Base-by-base conservation (phyloP, 2,329 filamentous ascomycete genomes). In the Pseudogymnoascus sp. region DNA sequence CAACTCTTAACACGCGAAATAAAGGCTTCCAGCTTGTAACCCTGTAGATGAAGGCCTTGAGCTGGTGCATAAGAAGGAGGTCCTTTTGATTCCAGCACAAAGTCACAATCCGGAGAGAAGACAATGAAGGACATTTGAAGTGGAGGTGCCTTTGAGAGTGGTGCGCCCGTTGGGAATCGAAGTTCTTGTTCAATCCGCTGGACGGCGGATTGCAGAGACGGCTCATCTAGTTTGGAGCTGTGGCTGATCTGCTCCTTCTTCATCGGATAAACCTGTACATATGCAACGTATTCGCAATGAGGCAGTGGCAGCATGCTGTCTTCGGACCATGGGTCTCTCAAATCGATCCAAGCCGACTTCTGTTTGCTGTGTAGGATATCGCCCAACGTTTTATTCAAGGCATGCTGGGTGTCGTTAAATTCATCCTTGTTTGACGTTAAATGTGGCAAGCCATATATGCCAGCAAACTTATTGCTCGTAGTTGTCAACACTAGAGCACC, bases 401-500 rank as follows among this genome's bases (percentile, higher is more conserved):
- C 77, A 60, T 78, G 78, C 70, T 88, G 74, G 65, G 83, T 80
- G 70, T 77, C 73, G 72, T 85, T 85, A 70, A 82, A 86, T 59
- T 83, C 78, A 3, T 77, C 76, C 21, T 77, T 71, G 5, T 81
- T 83, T 14, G 90, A 82, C 0, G 89, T 81, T 60, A 99, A 82
- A 74, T 97, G 92, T 25, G 95, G 93, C 55, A 97, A 78, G 2
- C 88, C 89, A 73, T 96, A 96, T 62, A 97, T 88, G 45, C 95
- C 93, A n/a, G 88, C 86, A 71, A 95, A 95, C 78, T 96, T 97
- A 71, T 96, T 90, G 74, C 92, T 97, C 58, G 92, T 93, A 0
- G 93, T 97, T 1, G 89, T 90, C 72, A 97, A 78, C 37, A 97
- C 78, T 59, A 95, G 84, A 12, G 86, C 84, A 1, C 95, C 95